These are phyloP conservation scores for Mycena haematopus DNA, from an alignment of 768 basidiomycete genomes.

Conservation along the genomic window DNA sequence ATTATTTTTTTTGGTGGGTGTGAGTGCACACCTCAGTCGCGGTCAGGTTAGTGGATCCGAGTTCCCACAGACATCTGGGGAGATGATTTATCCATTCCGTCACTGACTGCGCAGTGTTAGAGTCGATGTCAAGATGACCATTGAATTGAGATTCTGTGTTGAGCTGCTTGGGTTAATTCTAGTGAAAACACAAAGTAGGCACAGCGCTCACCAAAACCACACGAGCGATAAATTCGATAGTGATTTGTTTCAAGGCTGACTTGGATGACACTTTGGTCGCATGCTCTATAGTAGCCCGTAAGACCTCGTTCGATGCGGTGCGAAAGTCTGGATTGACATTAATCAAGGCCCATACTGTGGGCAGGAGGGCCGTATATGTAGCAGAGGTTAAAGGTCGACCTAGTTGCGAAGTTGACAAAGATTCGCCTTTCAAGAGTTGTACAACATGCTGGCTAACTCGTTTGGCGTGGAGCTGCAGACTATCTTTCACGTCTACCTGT, in stretches of 20 bases:
- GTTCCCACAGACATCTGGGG: slow-evolving; percentile 87
- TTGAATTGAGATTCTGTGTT: slow-evolving; percentile 59
- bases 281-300: slow-evolving; percentile 70
- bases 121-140: slow-evolving; percentile 52
- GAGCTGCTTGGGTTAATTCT: slow-evolving; percentile 51
- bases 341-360: slow-evolving; percentile 80
- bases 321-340: slow-evolving; percentile 38
- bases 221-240: slow-evolving; percentile 78
- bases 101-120: slow-evolving; percentile 34
- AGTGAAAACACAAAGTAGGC: not conserved
- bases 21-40: slow-evolving; percentile 63
- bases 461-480: slow-evolving; percentile 49
- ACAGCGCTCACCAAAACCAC: slow-evolving; percentile 65
- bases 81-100: slow-evolving; percentile 77
- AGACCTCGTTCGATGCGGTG: slow-evolving; percentile 43
- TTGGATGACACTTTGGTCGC: slow-evolving; percentile 62
- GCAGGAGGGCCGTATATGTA: slow-evolving; percentile 72
- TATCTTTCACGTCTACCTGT: slow-evolving; percentile 26
- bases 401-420: slow-evolving; percentile 48
- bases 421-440: slow-evolving; percentile 60
- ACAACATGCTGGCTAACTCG: slow-evolving; percentile 67
- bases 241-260: slow-evolving; percentile 67
- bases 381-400: slow-evolving; percentile 57
- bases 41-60: slow-evolving; percentile 60
- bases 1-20: not conserved